These are phyloP conservation scores for Pythium apleroticum DNA, from an alignment of 352 stramenopile genomes.

Conservation along the genomic window DNA sequence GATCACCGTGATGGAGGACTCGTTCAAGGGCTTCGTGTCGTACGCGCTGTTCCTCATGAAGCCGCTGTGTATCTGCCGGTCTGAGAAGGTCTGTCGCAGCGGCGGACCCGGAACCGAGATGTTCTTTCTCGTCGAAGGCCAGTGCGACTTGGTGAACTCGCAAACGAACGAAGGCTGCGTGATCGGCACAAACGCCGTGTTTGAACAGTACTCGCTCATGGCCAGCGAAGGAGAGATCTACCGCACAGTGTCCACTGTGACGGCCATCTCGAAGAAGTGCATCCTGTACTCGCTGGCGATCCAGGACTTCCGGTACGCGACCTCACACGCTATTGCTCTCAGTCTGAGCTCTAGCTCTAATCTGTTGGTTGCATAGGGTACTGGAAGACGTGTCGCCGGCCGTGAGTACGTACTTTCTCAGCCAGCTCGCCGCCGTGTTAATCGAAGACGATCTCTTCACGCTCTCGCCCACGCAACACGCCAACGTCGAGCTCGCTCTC, in stretches of 20 bases:
- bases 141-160: constrained; percentile 81
- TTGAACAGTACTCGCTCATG: constrained; percentile 85
- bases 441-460: constrained; percentile 68
- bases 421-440: constrained; percentile 69
- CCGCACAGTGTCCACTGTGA: constrained; percentile 70
- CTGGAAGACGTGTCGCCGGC: constrained; percentile 70
- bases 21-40: constrained; percentile 89
- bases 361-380: constrained; percentile 23
- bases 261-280: constrained; percentile 63
- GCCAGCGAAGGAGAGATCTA: constrained; percentile 68
- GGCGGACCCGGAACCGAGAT: constrained; percentile 73
- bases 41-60: constrained; percentile 84
- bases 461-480: constrained; percentile 47
- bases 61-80: constrained; percentile 62
- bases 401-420: constrained; percentile 81
- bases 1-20: constrained; percentile 85
- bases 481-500: constrained; percentile 55
- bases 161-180: constrained; percentile 53
- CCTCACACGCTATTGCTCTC: too few relatives aligned
- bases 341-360: too few relatives aligned
- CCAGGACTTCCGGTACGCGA: constrained; percentile 69
- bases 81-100: constrained; percentile 75
- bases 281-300: constrained; percentile 82
- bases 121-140: constrained; percentile 83
- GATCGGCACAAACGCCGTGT: constrained; percentile 69